A percentile compares a stretch with the other conserved stretches of the same genome.
These are phyloP conservation scores for Choanephora cucurbitarum DNA, from an alignment of 371 early-diverging fungal genomes.

Conservation along the genomic window DNA sequence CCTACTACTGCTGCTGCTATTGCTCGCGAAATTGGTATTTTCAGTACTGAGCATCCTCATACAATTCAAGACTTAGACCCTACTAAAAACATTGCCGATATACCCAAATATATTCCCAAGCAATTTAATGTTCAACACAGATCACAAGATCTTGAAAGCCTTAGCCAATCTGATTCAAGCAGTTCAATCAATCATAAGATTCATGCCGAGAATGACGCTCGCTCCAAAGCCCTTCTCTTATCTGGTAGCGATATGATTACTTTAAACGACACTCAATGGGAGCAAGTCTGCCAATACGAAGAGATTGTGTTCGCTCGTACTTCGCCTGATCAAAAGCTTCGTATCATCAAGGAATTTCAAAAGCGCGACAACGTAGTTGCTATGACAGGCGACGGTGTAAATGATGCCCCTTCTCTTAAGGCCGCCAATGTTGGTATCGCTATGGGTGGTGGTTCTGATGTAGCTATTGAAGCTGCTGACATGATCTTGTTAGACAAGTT, in stretches of 20 bases:
- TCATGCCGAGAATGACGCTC: constrained; percentile 3
- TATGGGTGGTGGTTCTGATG: constrained; percentile 75
- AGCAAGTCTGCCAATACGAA: constrained; percentile 58
- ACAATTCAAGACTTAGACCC: constrained; percentile 42
- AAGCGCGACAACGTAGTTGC: constrained; percentile 68
- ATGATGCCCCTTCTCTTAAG: constrained; percentile 87
- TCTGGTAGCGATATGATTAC: constrained; percentile 57
- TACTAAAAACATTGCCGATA: constrained; percentile 11
- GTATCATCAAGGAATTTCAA: constrained; percentile 74
- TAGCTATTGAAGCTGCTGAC: constrained; percentile 79
- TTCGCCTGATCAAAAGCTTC: constrained; percentile 82
- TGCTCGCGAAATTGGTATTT: constrained; percentile 69
- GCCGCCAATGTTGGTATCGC: constrained; percentile 82
- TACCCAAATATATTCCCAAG: constrained; percentile 18
- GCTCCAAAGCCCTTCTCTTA: constrained; percentile 42
- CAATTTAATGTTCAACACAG: not conserved
- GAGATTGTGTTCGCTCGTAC: constrained; percentile 87
- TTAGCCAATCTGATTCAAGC: constrained; percentile 3
- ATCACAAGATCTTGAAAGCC: constrained; percentile 6
- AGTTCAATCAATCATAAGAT: constrained; percentile 6
- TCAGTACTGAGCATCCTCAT: constrained; percentile 44
- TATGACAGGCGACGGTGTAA: constrained; percentile 93
- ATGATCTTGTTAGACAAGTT: constrained; percentile 76
- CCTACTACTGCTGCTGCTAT: constrained; percentile 72
- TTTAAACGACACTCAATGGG: constrained; percentile 60